Evolutionary conservation across 2,329 filamentous ascomycete species (phyloP).

Genomic region (Cordyceps cicadae): DNA sequence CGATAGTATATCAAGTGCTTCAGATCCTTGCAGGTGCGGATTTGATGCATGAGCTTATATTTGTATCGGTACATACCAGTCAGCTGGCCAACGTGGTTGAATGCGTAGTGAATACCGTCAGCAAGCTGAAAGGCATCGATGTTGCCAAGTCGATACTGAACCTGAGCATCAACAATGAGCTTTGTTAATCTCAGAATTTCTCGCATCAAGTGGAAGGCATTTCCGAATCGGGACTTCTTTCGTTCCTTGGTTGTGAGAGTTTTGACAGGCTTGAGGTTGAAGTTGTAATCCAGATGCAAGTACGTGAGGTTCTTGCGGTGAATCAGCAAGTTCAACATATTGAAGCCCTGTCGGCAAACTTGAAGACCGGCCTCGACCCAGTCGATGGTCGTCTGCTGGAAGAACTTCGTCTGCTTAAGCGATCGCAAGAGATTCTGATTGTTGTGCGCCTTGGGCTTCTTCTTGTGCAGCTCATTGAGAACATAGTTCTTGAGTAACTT

Average conservation of each 20-base stretch:
- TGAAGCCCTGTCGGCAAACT: conserved; percentile 96
- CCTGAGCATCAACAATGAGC: conserved; percentile 95
- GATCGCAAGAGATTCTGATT: conserved; percentile 86
- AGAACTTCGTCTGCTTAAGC: conserved; percentile 95
- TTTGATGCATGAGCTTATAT: conserved; percentile 99
- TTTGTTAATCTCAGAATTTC: conserved; percentile 95
- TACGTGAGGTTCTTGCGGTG: conserved; percentile 98
- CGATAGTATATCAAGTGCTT: conserved; percentile 99
- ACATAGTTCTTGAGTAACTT: conserved; percentile 95
- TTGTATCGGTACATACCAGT: conserved; percentile 99
- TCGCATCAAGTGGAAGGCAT: conserved; percentile 97
- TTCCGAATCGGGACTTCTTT: conserved; percentile 98
- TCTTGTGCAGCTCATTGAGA: conserved; percentile 93
- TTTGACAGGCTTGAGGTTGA: conserved; percentile 98
- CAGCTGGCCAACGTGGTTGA: conserved; percentile 96
- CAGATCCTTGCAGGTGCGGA: conserved; percentile 95
- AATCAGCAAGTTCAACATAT: conserved; percentile 96
- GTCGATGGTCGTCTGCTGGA: conserved; percentile 98
- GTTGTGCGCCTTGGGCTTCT: conserved; percentile 88
- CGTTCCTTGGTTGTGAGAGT: conserved; percentile 97
- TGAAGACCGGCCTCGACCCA: conserved; percentile 99
- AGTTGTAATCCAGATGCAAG: conserved; percentile 97
- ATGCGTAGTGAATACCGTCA: conserved; percentile 97
- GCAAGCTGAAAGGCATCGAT: conserved; percentile 98
- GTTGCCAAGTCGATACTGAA: conserved; percentile 94